Evolutionary conservation across 768 basidiomycete species (phyloP).

Genomic region (Suillus ampliporus): DNA sequence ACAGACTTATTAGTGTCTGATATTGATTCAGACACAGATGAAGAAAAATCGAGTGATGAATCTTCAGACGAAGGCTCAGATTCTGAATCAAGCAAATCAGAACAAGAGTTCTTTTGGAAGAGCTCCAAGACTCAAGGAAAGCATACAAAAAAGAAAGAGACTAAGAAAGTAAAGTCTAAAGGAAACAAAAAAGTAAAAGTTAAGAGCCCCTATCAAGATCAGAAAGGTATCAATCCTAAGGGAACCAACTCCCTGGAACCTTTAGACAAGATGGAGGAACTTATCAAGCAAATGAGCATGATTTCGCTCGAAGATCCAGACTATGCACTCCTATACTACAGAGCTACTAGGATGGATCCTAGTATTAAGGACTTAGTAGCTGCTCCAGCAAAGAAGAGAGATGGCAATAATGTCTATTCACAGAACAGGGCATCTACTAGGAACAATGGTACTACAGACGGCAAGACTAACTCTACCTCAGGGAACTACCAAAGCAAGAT

Average conservation of each 20-base stretch:
- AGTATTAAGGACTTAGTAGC: not conserved
- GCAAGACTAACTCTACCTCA: not conserved
- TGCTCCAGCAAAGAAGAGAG: not conserved
- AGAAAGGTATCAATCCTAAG: no score
- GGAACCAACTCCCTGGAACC: no score
- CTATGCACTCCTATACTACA: no score
- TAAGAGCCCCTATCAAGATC: no score
- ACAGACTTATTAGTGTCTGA: not conserved
- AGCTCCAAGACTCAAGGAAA: constrained; percentile 18
- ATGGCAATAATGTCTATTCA: not conserved
- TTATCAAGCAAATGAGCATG: no score
- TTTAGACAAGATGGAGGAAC: no score
- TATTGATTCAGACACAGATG: constrained; percentile 3
- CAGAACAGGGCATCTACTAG: not conserved
- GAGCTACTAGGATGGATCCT: no score
- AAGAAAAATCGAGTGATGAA: constrained; percentile 11
- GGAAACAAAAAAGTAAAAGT: no score
- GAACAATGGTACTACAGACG: not conserved
- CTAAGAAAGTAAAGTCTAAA: constrained; percentile 16
- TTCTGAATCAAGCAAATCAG: not conserved
- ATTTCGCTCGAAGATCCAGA: no score
- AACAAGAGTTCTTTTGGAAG: constrained; percentile 13
- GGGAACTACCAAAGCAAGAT: not conserved
- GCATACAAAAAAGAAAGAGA: constrained; percentile 18
- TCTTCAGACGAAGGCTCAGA: not conserved